phyloP scores from a whole-genome alignment of 2,329 filamentous ascomycete genomes.

The Cladosporium oxysporum region DNA sequence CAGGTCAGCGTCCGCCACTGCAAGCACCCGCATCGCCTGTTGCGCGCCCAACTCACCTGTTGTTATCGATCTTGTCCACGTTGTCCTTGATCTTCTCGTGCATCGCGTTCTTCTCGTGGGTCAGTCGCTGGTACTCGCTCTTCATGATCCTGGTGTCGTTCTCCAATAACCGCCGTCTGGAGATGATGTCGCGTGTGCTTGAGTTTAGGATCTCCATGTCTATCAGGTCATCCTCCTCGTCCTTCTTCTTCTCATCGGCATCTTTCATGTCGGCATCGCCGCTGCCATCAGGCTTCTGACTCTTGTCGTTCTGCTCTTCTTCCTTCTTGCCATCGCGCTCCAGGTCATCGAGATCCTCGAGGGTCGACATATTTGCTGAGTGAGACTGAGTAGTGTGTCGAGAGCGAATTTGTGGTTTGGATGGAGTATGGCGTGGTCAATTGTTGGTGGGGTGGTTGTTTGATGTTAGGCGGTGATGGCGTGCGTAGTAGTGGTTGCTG shows the following conservation, averaged over 20 bases:
- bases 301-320: constrained; percentile 58
- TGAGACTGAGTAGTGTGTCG: not conserved
- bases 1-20: constrained; percentile 39
- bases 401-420: not conserved
- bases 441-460: not conserved
- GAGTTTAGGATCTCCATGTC: constrained; percentile 92
- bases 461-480: constrained; percentile 16
- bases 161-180: constrained; percentile 86
- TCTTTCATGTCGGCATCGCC: constrained; percentile 93
- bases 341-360: constrained; percentile 88
- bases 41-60: constrained; percentile 66
- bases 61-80: constrained; percentile 97
- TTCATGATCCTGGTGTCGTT: constrained; percentile 99
- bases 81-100: constrained; percentile 99
- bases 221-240: constrained; percentile 75
- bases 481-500: constrained; percentile 11
- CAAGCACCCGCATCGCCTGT: constrained; percentile 41
- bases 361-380: constrained; percentile 70
- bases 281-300: constrained; percentile 53
- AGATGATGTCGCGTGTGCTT: constrained; percentile 92
- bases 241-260: constrained; percentile 60
- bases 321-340: constrained; percentile 76
- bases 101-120: constrained; percentile 95
- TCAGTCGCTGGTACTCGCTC: constrained; percentile 91
- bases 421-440: not conserved